Conservation (phyloP, 2,329 filamentous ascomycete genomes). For the Plenodomus tracheiphilus region DNA sequence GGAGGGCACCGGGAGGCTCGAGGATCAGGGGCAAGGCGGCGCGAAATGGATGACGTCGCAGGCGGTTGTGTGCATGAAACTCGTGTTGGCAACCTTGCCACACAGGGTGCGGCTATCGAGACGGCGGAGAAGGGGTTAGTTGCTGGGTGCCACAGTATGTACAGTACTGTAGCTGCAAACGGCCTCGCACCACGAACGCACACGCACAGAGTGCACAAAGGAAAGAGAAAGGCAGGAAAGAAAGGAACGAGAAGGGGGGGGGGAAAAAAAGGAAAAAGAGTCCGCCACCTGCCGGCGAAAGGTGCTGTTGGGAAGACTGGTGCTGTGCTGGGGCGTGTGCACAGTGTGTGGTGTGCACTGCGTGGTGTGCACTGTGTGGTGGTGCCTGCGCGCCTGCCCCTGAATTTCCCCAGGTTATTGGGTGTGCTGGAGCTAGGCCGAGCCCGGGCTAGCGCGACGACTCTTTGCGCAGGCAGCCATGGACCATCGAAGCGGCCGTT, state of each 20-base stretch:
- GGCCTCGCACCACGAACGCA: not conserved
- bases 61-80: constrained; percentile 20
- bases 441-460: too few relatives aligned
- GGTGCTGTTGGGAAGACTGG: too few relatives aligned
- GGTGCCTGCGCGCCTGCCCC: too few relatives aligned
- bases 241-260: too few relatives aligned
- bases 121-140: not conserved
- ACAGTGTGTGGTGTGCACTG: too few relatives aligned
- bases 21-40: too few relatives aligned
- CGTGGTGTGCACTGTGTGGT: too few relatives aligned
- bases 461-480: constrained; percentile 21
- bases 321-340: too few relatives aligned
- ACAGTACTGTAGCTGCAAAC: too few relatives aligned
- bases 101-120: constrained; percentile 1
- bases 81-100: constrained; percentile 5
- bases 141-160: too few relatives aligned
- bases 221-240: not conserved
- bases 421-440: constrained; percentile 21
- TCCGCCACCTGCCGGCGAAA: too few relatives aligned
- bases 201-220: not conserved
- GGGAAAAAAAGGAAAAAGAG: too few relatives aligned
- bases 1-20: not conserved
- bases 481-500: constrained; percentile 26
- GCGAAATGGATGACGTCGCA: constrained; percentile 27
- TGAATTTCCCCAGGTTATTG: constrained; percentile 45